phyloP scores from a whole-genome alignment of 2,329 filamentous ascomycete species.

The Chrysoporthe austroafricana region DNA sequence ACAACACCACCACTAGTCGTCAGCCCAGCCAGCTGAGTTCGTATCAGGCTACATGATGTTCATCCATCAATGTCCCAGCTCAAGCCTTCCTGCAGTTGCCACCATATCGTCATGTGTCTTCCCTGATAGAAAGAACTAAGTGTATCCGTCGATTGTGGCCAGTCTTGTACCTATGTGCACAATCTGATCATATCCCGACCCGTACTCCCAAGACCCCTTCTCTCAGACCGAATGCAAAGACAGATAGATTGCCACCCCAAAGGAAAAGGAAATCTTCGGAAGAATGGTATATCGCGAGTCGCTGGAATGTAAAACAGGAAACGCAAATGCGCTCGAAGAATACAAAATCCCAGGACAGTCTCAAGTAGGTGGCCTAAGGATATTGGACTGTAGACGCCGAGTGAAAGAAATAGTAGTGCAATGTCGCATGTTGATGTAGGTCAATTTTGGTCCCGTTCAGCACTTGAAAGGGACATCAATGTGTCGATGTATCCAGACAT shows the following conservation, averaged over 20 bases:
- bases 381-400: neutral
- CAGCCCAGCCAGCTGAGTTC: neutral
- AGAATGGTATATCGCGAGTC: constrained; percentile 21
- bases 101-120: neutral
- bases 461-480: constrained; percentile 24
- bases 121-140: neutral
- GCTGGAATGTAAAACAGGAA: neutral
- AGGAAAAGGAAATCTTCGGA: neutral
- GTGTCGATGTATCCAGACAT: constrained; percentile 1
- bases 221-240: neutral
- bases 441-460: constrained; percentile 20
- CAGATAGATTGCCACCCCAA: neutral
- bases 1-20: neutral
- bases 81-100: neutral
- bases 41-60: neutral
- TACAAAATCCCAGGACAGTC: neutral
- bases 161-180: neutral
- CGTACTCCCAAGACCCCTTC: neutral
- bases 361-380: neutral
- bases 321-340: constrained; percentile 8
- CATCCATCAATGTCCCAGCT: neutral
- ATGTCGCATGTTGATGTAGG: neutral
- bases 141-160: neutral
- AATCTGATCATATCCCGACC: neutral
- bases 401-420: neutral